Base-by-base conservation (phyloP, 2,329 filamentous ascomycete species). In the Pseudogymnoascus pannorum region DNA sequence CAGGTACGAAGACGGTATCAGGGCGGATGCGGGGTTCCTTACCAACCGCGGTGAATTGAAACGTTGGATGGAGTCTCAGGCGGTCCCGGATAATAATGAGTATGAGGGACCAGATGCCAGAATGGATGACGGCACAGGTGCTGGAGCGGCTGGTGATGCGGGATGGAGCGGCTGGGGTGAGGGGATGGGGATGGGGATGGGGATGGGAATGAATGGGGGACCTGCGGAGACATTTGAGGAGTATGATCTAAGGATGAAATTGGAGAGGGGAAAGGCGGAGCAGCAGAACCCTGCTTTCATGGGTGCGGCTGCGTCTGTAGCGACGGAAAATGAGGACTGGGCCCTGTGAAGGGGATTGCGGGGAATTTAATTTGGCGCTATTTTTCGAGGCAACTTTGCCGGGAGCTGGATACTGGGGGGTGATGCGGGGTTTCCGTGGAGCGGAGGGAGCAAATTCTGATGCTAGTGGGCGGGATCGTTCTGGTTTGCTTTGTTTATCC, bases 1-100 rank as follows among this genome's bases (percentile, higher is more conserved):
- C 16, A 35, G 38, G 5, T 60, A 62, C 9, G 58, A 40, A 36
- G 54, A 62, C 20, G 65, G 64, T 3, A 48, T 68, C 0, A 61
- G 68, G 38, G 67, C 67, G 0, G 68, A 70, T 65, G 63, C 63
- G 7, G 51, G 58, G 59, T 68, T 69, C 33, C 29, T 68, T 7
- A 64, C 62, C 1, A 42, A 14, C 11, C 26, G 16, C 1, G 65
- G 68, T 0, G 67, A 68, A 44, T 57, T 68, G 48, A 58, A 62
- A 60, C 31, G 31, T 5, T 57, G 63, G 24, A 60, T 68, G 57
- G 6, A 35, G 11, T 54, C 44, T 1, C n/a, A 16, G 24, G 7
- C 24, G 6, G 24, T 29, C 1, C 2, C 24, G 8, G 44, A 12
- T 2, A 3, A 9, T 0, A 4, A 54, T 16, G 44, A 31, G n/a